phyloP scores from a whole-genome alignment of 768 basidiomycete genomes.

The Trametopsis cervina region DNA sequence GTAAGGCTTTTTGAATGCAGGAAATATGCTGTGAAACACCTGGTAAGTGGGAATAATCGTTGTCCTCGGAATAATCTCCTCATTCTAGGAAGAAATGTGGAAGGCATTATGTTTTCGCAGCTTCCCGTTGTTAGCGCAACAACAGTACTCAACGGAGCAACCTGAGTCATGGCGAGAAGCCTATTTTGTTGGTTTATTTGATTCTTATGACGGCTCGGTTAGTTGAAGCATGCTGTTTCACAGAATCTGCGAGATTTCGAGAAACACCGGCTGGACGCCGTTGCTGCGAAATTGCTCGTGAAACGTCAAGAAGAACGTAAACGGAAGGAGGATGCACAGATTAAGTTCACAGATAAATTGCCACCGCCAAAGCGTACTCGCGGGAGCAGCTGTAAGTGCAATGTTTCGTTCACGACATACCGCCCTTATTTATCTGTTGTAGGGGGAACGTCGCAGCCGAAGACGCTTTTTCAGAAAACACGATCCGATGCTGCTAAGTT shows the following conservation, averaged over 20 bases:
- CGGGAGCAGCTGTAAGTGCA: constrained; percentile 38
- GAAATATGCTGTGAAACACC: neutral
- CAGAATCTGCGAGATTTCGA: constrained; percentile 55
- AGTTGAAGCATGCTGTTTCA: neutral
- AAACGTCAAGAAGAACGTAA: constrained; percentile 66
- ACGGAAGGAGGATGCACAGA: constrained; percentile 69
- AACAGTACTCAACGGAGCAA: constrained; percentile 33
- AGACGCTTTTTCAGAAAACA: constrained; percentile 73
- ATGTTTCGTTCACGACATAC: neutral
- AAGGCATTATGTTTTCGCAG: constrained; percentile 52
- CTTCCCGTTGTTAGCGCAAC: constrained; percentile 48
- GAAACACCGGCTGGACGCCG: constrained; percentile 56
- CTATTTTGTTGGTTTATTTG: constrained; percentile 48
- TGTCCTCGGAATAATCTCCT: neutral
- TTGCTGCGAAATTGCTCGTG: constrained; percentile 52
- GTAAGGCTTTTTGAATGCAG: no score
- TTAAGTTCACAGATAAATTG: constrained; percentile 66
- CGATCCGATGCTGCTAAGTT: constrained; percentile 62
- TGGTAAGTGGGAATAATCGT: neutral
- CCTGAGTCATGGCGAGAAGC: constrained; percentile 63
- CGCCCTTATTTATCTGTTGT: constrained; percentile 5
- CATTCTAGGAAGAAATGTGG: constrained; percentile 51
- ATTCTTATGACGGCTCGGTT: neutral
- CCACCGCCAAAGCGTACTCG: constrained; percentile 60
- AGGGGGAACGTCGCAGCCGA: constrained; percentile 46